Percentiles rank a stretch among this genome's conserved stretches.
Conservation (phyloP, 2,329 filamentous ascomycete species). For the Coniochaeta prunicola region DNA sequence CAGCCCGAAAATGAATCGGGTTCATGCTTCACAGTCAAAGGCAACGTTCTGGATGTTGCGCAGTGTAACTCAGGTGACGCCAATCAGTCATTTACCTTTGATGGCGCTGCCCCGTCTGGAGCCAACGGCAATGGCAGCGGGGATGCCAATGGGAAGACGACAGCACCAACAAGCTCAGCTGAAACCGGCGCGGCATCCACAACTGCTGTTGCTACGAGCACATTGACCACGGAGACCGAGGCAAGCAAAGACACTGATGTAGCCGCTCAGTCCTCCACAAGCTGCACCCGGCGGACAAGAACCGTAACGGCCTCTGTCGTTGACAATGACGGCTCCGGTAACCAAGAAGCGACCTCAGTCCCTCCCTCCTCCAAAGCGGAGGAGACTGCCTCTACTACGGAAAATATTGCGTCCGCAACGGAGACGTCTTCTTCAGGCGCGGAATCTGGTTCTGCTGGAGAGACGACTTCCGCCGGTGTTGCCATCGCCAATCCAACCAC, state of each 20-base stretch:
- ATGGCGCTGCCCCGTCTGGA: slow-evolving; percentile 8
- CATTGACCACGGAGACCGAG: not conserved
- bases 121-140: slow-evolving; percentile 6
- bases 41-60: slow-evolving; percentile 34
- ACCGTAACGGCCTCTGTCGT: not conserved
- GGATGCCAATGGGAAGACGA: slow-evolving; percentile 5
- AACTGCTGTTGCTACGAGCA: not conserved
- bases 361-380: not conserved
- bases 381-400: not conserved
- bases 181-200: slow-evolving; percentile 10
- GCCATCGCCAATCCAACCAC: slow-evolving; percentile 30
- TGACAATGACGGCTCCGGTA: not conserved
- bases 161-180: slow-evolving; percentile 6
- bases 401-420: not conserved
- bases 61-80: slow-evolving; percentile 31
- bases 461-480: slow-evolving; percentile 2
- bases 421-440: not conserved
- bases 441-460: slow-evolving; percentile 1
- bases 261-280: not conserved
- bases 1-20: slow-evolving; percentile 36
- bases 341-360: not conserved
- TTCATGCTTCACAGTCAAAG: slow-evolving; percentile 39
- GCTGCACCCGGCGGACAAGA: not conserved
- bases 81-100: slow-evolving; percentile 34
- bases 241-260: not conserved